These are phyloP conservation scores for Colletotrichum agaves DNA, from an alignment of 2,329 filamentous ascomycete species.

Conservation along the genomic window DNA sequence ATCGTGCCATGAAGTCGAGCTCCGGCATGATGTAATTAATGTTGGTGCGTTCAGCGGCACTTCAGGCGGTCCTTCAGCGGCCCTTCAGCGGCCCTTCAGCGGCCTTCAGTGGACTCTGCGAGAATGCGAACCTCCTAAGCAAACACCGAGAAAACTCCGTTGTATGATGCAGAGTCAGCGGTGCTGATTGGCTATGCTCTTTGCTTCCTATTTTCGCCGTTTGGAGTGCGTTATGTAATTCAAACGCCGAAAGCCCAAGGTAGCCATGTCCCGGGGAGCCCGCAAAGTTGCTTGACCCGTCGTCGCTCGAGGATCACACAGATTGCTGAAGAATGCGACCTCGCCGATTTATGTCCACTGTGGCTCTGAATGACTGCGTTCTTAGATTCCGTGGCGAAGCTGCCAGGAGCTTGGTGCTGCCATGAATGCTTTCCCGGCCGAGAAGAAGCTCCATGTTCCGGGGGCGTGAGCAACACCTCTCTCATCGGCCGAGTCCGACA, in stretches of 20 bases:
- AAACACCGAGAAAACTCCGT: slow-evolving; percentile 47
- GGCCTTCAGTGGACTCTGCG: slow-evolving; percentile 15
- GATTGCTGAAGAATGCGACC: not conserved
- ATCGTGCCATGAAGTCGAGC: slow-evolving; percentile 35
- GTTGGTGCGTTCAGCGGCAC: slow-evolving; percentile 14
- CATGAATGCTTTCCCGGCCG: not conserved
- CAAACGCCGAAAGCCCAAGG: slow-evolving; percentile 35
- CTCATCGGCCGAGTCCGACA: not conserved
- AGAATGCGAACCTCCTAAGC: slow-evolving; percentile 33
- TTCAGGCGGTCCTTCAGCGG: not conserved
- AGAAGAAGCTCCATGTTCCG: not conserved
- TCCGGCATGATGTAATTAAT: slow-evolving; percentile 36
- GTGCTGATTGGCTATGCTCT: slow-evolving; percentile 17
- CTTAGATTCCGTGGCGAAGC: not conserved
- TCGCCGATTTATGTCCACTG: slow-evolving; percentile 23
- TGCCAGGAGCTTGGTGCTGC: not conserved
- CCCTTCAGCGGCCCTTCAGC: not conserved
- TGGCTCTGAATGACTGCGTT: not conserved
- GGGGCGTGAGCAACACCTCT: not conserved
- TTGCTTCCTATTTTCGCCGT: slow-evolving; percentile 38
- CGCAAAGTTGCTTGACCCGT: not conserved
- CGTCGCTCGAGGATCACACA: slow-evolving; percentile 6
- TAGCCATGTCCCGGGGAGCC: not conserved
- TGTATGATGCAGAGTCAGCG: not conserved
- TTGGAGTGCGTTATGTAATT: slow-evolving; percentile 28